Percentiles rank a stretch among this genome's conserved stretches.
Evolutionary conservation across 2,329 filamentous ascomycete genomes (phyloP).

Genomic region (Aureobasidium uvarum): DNA sequence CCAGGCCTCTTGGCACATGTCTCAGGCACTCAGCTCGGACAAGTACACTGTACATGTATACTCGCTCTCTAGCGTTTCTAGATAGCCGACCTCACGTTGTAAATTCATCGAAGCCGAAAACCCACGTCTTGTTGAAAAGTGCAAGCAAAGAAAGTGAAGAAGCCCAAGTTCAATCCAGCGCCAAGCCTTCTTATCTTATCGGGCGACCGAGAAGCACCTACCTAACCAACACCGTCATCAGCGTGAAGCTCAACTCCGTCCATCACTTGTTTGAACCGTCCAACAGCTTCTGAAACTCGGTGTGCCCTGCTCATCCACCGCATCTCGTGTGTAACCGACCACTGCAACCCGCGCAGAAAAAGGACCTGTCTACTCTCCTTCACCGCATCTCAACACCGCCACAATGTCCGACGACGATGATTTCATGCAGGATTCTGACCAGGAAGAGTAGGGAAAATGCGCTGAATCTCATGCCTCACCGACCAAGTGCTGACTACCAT

Average conservation of each 20-base stretch:
- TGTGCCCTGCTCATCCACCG: slow-evolving; percentile 3
- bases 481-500: slow-evolving; percentile 32
- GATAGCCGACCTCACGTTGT: too few relatives aligned
- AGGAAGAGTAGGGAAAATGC: slow-evolving; percentile 65
- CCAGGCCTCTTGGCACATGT: not conserved
- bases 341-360: not conserved
- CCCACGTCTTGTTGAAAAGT: not conserved
- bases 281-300: slow-evolving; percentile 3
- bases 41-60: not conserved
- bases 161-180: not conserved
- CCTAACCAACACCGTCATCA: slow-evolving; percentile 11
- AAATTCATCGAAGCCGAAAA: too few relatives aligned
- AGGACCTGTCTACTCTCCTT: slow-evolving; percentile 1
- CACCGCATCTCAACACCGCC: slow-evolving; percentile 30
- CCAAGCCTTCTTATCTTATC: slow-evolving; percentile 16
- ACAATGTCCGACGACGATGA: slow-evolving; percentile 81
- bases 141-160: not conserved
- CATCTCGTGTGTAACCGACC: slow-evolving; percentile 2
- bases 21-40: not conserved
- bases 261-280: slow-evolving; percentile 3
- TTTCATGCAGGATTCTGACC: slow-evolving; percentile 90
- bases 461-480: not conserved
- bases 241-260: not conserved
- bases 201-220: too few relatives aligned
- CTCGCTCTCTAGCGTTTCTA: not conserved